Percentiles rank a stretch among this genome's conserved stretches.
Evolutionary conservation across 192 early-diverging fungal species (phyloP).

Genomic region (Cetraspora pellucida): DNA sequence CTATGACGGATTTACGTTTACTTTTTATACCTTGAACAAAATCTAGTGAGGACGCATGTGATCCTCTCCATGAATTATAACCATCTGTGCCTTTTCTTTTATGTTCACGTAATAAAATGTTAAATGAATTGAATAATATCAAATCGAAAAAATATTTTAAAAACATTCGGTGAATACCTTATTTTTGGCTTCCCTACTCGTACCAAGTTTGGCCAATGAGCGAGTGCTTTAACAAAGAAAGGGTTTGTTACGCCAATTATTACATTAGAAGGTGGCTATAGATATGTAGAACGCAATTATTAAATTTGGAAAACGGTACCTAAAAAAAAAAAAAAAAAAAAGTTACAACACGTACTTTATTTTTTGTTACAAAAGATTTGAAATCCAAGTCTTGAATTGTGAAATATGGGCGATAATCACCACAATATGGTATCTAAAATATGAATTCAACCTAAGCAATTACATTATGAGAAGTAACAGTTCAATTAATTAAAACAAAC

Average conservation of each 20-base stretch:
- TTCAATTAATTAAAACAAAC: neutral
- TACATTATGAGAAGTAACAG: neutral
- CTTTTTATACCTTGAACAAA: constrained; percentile 58
- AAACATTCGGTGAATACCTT: constrained; percentile 16
- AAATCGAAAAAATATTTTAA: neutral
- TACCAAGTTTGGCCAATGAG: constrained; percentile 91
- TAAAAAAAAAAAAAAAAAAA: neutral
- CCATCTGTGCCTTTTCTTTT: neutral
- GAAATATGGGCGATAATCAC: constrained; percentile 96
- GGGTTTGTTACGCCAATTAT: constrained; percentile 97
- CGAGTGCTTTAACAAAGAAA: constrained; percentile 86
- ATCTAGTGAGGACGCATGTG: constrained; percentile 38
- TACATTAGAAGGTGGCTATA: constrained; percentile 72
- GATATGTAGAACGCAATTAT: constrained; percentile 1
- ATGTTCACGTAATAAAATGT: neutral
- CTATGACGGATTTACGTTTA: constrained; percentile 81
- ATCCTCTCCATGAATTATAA: constrained; percentile 2
- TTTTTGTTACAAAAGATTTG: constrained; percentile 64
- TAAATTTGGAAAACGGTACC: neutral
- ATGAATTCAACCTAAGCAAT: neutral
- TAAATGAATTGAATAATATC: neutral
- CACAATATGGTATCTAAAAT: constrained; percentile 84
- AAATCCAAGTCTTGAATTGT: constrained; percentile 97
- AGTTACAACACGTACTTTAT: constrained; percentile 40
- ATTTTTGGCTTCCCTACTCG: constrained; percentile 40